phyloP scores from a whole-genome alignment of 2,329 filamentous ascomycete genomes.

The Ophiostoma ips region DNA sequence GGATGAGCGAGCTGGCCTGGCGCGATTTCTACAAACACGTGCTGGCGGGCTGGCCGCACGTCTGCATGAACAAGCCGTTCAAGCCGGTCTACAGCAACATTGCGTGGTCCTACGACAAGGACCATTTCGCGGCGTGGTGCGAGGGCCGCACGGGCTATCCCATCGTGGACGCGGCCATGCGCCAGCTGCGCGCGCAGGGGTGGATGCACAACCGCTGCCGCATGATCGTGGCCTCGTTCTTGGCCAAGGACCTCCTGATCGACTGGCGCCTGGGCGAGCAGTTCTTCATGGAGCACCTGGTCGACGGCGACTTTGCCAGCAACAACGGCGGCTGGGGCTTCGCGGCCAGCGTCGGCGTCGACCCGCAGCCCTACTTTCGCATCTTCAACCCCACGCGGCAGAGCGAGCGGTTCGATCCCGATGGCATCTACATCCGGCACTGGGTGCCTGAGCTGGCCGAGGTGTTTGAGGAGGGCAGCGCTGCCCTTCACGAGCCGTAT shows the following conservation, averaged over 20 bases:
- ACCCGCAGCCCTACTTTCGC: conserved; percentile 63
- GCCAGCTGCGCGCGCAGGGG: conserved; percentile 52
- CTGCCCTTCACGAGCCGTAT: conserved; percentile 72
- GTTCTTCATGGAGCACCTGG: conserved; percentile 69
- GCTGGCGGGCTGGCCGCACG: conserved; percentile 70
- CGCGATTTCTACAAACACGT: conserved; percentile 83
- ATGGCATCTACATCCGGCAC: conserved; percentile 66
- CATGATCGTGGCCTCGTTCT: conserved; percentile 72
- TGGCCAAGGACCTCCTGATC: conserved; percentile 65
- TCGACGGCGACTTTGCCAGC: conserved; percentile 68
- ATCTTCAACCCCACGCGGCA: conserved; percentile 81
- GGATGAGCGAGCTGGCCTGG: conserved; percentile 79
- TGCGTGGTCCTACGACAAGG: conserved; percentile 61
- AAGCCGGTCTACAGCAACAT: conserved; percentile 78
- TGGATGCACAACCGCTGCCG: conserved; percentile 80
- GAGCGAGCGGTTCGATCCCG: conserved; percentile 70
- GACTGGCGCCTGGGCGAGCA: conserved; percentile 75
- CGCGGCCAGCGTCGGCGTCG: conserved; percentile 24
- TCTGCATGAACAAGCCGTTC: conserved; percentile 53
- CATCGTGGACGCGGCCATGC: conserved; percentile 77
- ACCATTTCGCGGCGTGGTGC: conserved; percentile 60
- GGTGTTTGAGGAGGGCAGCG: conserved; percentile 45
- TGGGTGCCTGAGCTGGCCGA: conserved; percentile 66
- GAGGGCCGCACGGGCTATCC: conserved; percentile 65
- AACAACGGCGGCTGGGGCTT: conserved; percentile 56